Base-by-base conservation (phyloP, 148 eudicot species). In the Amaranthus cruentus region DNA sequence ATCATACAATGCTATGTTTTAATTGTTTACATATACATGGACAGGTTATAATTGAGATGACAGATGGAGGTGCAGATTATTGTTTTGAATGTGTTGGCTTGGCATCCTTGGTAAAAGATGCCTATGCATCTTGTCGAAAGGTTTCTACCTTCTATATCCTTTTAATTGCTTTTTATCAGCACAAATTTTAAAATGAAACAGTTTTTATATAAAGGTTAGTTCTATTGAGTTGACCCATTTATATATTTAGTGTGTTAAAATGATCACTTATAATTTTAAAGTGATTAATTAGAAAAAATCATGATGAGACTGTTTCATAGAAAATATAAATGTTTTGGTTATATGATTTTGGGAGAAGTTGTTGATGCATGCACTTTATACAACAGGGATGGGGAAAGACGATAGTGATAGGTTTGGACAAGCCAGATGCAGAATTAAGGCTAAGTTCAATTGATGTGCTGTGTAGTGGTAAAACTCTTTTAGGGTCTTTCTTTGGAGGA, bases 311-410 rank as follows among this genome's bases (percentile, higher is more conserved):
- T n/a, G n/a, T n/a, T n/a, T n/a, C 38, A 28, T 28, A 28, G 38
- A 28, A 28, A 1, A 28, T 28, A 28, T 28, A 28, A 28, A 28
- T 28, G 38, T 28, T 28, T 28, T 28, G 38, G 38, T 28, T 28
- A 28, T 28, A 28, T 28, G 38, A 28, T 28, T 28, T 28, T 28
- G 38, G 38, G 0, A 28, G 1, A 28, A 28, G 0, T 28, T 28
- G 38, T 28, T 28, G 38, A 28, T 28, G 38, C 0, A 28, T 28
- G 38, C 18, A 43, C n/a, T 60, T 43, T 21, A 5, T 48, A 15
- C 14, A n/a, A 13, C 76, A 94, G 98, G 98, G 91, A 9, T 94
- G 98, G 98, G 98, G 98, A 7, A 94, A 94, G 79, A 91, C 97
- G 2, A 71, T 91, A 51, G 85, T 91, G 49, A 2, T 88, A 9